Evolutionary conservation across 129 eudicot genomes (phyloP), one percentile per base, ranked within the genome.

Genomic region (Deinandra increscens): DNA sequence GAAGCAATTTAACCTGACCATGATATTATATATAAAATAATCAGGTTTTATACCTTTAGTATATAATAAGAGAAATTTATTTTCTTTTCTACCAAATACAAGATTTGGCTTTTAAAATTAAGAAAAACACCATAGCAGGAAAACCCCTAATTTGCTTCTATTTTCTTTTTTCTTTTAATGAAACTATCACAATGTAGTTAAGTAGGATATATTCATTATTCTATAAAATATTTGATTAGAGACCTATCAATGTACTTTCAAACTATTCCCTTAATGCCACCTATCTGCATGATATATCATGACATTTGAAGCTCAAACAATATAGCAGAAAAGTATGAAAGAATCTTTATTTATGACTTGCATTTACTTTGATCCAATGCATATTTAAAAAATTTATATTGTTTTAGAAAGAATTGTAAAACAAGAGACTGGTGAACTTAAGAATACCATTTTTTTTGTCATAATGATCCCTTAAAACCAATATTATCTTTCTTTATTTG

Each of bases 401-500:
- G 5, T 6, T 69, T 54, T 4, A 23, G 8, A 31, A 17, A 13
- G 14, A 22, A 29, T 48, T 33, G 67, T 49, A 18, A 71, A 3
- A 15, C 11, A 45, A 45, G 20, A 60, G 26, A 14, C 13, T 11
- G 60, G 54, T 64, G 34, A 51, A n/a, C 3, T 34, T 33, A 14
- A 34, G 2, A 60, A n/a, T 22, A 6, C 3, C 14, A 5, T n/a
- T 6, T n/a, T 33, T 60, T 70, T 39, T n/a, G 17, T 45, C 22
- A 31, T 19, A 3, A 55, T 64, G 20, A 64, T 64, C 9, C 7
- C 29, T 64, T 17, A 42, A 66, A 43, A 3, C 48, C 68, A 55
- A 66, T 66, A 13, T 60, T 46, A 68, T 63, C 75, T 68, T 76
- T 46, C 63, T 68, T 68, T 20, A 68, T 76, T 59, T 9, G 63